Evolutionary conservation across 352 stramenopile species (phyloP).

Genomic region (Globisporangium splendens): DNA sequence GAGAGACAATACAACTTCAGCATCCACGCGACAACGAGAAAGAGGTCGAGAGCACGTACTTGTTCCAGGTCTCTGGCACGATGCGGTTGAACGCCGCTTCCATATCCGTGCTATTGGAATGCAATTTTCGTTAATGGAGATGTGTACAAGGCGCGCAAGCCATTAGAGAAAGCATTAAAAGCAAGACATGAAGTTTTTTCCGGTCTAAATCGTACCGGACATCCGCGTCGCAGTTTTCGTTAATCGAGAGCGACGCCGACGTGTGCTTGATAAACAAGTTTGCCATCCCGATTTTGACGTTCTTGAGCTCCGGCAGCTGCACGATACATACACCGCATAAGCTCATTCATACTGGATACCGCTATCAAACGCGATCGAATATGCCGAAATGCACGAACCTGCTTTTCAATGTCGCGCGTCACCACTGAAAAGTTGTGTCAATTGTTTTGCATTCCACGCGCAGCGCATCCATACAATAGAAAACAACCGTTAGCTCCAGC

Average conservation of each 20-base stretch:
- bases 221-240: conserved; percentile 95
- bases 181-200: too few species aligned
- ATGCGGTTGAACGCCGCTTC: conserved; percentile 94
- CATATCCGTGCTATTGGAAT: conserved; percentile 94
- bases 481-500: background rate
- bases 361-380: background rate
- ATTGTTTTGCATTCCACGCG: too few species aligned
- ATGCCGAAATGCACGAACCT: conserved; percentile 32
- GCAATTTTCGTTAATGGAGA: too few species aligned
- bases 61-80: conserved; percentile 86
- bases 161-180: too few species aligned
- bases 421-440: conserved; percentile 40
- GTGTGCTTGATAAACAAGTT: conserved; percentile 97
- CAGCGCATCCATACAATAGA: background rate
- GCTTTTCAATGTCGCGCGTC: conserved; percentile 78
- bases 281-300: conserved; percentile 91
- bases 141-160: background rate
- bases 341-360: too few species aligned
- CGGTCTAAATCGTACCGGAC: conserved; percentile 56
- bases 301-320: conserved; percentile 57
- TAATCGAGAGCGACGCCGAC: conserved; percentile 94
- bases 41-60: conserved; percentile 22
- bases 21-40: background rate
- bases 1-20: background rate
- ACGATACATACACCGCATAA: background rate